Evolutionary conservation across 2,329 filamentous ascomycete genomes (phyloP).

Genomic region (Scytalidium sp.): DNA sequence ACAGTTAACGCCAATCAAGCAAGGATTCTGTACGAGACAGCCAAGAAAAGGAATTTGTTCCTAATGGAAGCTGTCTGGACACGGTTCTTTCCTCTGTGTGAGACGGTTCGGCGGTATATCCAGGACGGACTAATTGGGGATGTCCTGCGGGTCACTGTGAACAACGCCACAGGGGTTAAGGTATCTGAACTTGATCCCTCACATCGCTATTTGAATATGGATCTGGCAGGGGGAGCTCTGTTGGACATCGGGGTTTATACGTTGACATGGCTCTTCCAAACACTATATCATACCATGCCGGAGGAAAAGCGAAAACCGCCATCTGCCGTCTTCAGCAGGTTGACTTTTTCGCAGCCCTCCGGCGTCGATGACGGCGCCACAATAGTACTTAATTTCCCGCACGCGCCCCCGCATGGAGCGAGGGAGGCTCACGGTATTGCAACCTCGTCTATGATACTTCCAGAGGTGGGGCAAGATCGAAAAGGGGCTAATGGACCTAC

Average conservation of each 20-base stretch:
- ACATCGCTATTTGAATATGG: constrained; percentile 66
- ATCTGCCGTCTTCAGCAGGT: constrained; percentile 53
- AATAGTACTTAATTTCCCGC: constrained; percentile 64
- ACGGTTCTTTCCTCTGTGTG: constrained; percentile 64
- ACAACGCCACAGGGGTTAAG: constrained; percentile 46
- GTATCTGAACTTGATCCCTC: constrained; percentile 37
- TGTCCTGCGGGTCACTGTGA: constrained; percentile 38
- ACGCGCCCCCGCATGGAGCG: constrained; percentile 55
- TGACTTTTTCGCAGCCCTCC: constrained; percentile 56
- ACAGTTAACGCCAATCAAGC: constrained; percentile 66
- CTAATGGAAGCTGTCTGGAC: constrained; percentile 71
- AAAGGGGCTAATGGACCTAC: too few relatives aligned
- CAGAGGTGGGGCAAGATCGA: too few relatives aligned
- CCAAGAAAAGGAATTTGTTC: constrained; percentile 56
- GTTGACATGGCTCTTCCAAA: constrained; percentile 70
- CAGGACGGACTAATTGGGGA: constrained; percentile 33
- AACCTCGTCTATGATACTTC: too few relatives aligned
- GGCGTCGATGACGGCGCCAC: constrained; percentile 62
- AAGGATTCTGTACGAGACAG: constrained; percentile 56
- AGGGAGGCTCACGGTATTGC: constrained; percentile 47
- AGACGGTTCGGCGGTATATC: constrained; percentile 53
- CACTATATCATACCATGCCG: constrained; percentile 65
- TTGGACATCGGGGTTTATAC: constrained; percentile 70
- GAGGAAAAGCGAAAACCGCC: constrained; percentile 45
- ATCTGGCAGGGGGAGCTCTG: constrained; percentile 64